A percentile compares a stretch with the other conserved stretches of the same genome.
Conservation (phyloP, 2,329 filamentous ascomycete genomes). For the Monilinia laxa region DNA sequence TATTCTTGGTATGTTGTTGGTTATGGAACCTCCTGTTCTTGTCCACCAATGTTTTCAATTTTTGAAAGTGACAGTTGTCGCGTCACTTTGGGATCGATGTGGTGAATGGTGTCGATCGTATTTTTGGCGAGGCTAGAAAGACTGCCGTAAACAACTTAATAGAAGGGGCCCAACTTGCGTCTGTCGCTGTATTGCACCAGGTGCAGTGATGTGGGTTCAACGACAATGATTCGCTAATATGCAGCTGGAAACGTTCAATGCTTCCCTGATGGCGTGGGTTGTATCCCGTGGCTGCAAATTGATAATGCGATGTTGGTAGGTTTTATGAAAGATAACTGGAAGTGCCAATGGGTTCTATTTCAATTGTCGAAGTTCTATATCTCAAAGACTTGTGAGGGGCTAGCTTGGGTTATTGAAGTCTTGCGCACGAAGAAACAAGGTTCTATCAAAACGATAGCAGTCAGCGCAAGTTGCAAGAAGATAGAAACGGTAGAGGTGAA, state of each 20-base stretch:
- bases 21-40: conserved; percentile 4
- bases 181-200: conserved; percentile 8
- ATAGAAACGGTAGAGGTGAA: conserved; percentile 3
- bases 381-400: conserved; percentile 21
- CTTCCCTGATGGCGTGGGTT: background rate
- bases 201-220: conserved; percentile 14
- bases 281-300: background rate
- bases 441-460: conserved; percentile 14
- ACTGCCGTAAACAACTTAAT: conserved; percentile 11
- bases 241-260: conserved; percentile 3
- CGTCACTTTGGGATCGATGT: conserved; percentile 12
- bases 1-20: background rate
- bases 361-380: conserved; percentile 12
- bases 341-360: conserved; percentile 14
- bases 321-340: conserved; percentile 4
- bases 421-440: conserved; percentile 17
- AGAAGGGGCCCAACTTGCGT: conserved; percentile 7
- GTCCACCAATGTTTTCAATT: conserved; percentile 4
- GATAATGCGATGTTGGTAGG: conserved; percentile 15
- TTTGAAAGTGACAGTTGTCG: conserved; percentile 5
- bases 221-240: conserved; percentile 2
- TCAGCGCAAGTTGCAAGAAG: conserved; percentile 10
- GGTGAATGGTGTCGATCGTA: conserved; percentile 13
- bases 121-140: conserved; percentile 5
- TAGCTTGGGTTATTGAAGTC: conserved; percentile 1